Conservation (phyloP, 2,329 filamentous ascomycete species). For the Curvularia lunata region DNA sequence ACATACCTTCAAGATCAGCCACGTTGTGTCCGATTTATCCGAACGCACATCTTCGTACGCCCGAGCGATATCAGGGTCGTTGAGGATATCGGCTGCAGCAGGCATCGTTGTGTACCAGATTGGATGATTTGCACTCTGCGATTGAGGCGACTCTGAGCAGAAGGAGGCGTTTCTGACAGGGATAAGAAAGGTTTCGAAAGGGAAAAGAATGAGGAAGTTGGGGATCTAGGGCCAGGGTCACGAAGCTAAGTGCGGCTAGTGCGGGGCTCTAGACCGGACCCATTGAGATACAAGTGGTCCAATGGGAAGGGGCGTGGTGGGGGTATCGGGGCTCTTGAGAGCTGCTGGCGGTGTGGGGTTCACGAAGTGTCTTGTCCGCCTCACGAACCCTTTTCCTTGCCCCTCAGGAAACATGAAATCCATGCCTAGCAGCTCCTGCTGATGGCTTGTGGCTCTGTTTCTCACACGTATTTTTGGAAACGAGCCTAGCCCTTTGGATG, state of each 20-base stretch:
- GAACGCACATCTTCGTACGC: slow-evolving; percentile 72
- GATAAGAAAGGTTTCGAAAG: slow-evolving; percentile 3
- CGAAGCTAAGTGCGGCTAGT: slow-evolving; percentile 7
- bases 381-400: neutral
- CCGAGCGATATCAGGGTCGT: slow-evolving; percentile 62
- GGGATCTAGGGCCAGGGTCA: slow-evolving; percentile 7
- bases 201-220: slow-evolving; percentile 10
- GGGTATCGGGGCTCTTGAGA: neutral
- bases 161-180: neutral
- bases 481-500: neutral
- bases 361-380: neutral
- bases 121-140: neutral
- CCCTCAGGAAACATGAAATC: neutral
- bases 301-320: neutral
- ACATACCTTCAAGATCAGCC: slow-evolving; percentile 68
- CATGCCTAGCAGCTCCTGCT: neutral
- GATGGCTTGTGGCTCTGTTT: neutral
- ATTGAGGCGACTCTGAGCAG: neutral
- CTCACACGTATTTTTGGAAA: neutral
- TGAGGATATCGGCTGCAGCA: slow-evolving; percentile 39
- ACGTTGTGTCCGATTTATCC: slow-evolving; percentile 70
- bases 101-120: slow-evolving; percentile 24
- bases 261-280: slow-evolving; percentile 2
- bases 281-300: neutral
- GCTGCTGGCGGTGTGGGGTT: slow-evolving; percentile 2